Evolutionary conservation across 192 early-diverging fungal species (phyloP).

Genomic region (Dissophora globulifera): DNA sequence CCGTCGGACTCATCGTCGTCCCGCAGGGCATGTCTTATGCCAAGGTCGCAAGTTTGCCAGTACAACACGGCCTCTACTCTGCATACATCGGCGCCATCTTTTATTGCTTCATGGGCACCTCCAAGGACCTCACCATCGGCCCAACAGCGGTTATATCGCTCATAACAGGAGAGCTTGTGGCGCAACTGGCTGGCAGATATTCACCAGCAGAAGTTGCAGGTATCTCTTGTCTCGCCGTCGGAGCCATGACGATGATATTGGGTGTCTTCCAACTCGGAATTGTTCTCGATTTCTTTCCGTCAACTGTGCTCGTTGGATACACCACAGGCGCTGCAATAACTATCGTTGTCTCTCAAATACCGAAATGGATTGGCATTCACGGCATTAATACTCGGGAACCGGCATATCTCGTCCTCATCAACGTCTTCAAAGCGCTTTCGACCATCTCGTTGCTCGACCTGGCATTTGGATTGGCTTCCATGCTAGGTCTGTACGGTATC

Average conservation of each 20-base stretch:
- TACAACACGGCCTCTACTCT: conserved; percentile 79
- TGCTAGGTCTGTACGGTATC: conserved; percentile 11
- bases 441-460: conserved; percentile 21
- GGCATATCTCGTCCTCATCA: conserved; percentile 57
- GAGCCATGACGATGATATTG: conserved; percentile 72
- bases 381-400: conserved; percentile 73
- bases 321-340: conserved; percentile 84
- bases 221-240: conserved; percentile 76
- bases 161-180: conserved; percentile 22
- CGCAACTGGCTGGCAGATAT: conserved; percentile 1
- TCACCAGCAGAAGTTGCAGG: conserved; percentile 54
- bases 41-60: conserved; percentile 71
- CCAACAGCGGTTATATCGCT: conserved; percentile 56
- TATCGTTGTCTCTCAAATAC: conserved; percentile 67
- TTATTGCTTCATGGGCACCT: conserved; percentile 78
- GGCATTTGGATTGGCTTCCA: conserved; percentile 6
- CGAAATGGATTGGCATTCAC: conserved; percentile 80
- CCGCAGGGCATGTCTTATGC: conserved; percentile 77
- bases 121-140: conserved; percentile 77
- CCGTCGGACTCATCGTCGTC: conserved; percentile 74
- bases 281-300: conserved; percentile 86
- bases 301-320: conserved; percentile 85
- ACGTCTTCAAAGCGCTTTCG: conserved; percentile 6
- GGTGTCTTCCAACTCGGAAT: conserved; percentile 85
- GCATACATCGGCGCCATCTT: conserved; percentile 67